Conservation (phyloP, 306 rosid genomes). For the Malus orientalis region DNA sequence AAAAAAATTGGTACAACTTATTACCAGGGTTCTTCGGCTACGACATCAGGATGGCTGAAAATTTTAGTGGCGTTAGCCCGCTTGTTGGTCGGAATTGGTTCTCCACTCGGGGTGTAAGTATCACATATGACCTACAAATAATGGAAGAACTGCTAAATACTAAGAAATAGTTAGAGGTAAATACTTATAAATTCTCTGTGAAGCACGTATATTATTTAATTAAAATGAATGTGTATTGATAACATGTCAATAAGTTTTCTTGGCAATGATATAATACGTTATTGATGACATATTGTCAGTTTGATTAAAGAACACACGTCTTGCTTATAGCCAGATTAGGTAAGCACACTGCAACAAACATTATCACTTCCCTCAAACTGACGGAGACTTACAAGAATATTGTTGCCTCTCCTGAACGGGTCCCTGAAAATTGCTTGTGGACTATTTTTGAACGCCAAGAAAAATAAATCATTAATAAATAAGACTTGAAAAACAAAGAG, state of each 20-base stretch:
- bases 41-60: conserved; percentile 49
- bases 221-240: too few relatives aligned
- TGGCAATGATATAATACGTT: too few relatives aligned
- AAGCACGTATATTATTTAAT: not conserved
- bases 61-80: conserved; percentile 50
- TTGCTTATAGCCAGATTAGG: too few relatives aligned
- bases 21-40: conserved; percentile 53
- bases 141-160: not conserved
- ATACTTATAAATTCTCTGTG: not conserved
- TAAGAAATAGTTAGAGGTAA: not conserved
- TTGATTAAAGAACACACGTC: not conserved
- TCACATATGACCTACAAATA: conserved; percentile 32
- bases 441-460: conserved; percentile 14
- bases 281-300: too few relatives aligned
- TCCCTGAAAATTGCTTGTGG: conserved; percentile 67
- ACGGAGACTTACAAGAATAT: conserved; percentile 41
- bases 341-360: too few relatives aligned
- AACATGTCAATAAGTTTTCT: too few relatives aligned
- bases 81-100: conserved; percentile 52
- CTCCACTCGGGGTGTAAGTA: conserved; percentile 57
- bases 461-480: not conserved
- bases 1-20: not conserved
- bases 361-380: too few relatives aligned
- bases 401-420: conserved; percentile 58
- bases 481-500: not conserved